Percentiles rank a stretch among this genome's conserved stretches.
phyloP scores from a whole-genome alignment of 1,284 basidiomycete genomes.

The Cryptococcus sp. region DNA sequence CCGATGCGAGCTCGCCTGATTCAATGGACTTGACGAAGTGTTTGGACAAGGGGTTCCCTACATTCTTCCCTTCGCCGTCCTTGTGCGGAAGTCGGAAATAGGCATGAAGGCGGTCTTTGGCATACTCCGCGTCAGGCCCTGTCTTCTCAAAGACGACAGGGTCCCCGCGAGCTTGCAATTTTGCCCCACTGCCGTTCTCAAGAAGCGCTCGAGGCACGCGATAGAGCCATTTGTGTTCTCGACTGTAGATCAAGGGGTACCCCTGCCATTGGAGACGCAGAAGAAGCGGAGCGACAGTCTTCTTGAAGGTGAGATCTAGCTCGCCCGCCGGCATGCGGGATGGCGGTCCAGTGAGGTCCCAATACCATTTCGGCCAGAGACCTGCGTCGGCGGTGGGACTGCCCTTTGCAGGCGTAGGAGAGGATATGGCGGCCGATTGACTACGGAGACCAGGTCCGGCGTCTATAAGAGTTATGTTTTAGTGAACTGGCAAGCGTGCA shows the following conservation, averaged over 20 bases:
- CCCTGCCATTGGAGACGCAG: constrained; percentile 85
- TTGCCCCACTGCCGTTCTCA: constrained; percentile 12
- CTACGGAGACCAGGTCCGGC: not conserved
- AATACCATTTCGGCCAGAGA: constrained; percentile 90
- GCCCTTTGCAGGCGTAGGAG: not conserved
- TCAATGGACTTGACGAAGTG: constrained; percentile 85
- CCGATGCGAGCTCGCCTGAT: constrained; percentile 71
- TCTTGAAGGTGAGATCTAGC: constrained; percentile 84
- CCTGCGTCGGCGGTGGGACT: constrained; percentile 18
- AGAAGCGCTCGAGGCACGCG: constrained; percentile 61
- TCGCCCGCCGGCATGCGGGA: constrained; percentile 49
- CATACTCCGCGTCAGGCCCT: constrained; percentile 26
- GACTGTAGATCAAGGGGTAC: constrained; percentile 81
- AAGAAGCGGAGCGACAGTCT: constrained; percentile 79
- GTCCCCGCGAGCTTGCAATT: constrained; percentile 11
- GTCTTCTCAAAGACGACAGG: constrained; percentile 21
- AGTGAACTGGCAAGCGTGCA: not conserved
- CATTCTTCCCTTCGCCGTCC: constrained; percentile 90
- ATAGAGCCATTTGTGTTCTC: constrained; percentile 90
- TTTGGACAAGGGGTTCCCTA: constrained; percentile 88
- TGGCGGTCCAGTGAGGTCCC: constrained; percentile 67
- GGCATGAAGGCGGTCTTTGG: constrained; percentile 24
- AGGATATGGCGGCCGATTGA: not conserved
- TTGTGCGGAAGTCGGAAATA: constrained; percentile 97
- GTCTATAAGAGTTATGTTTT: not conserved